Evolutionary conservation across 2,329 filamentous ascomycete species (phyloP), one percentile per base, ranked within the genome.

Genomic region (Ophiostoma perfectum): DNA sequence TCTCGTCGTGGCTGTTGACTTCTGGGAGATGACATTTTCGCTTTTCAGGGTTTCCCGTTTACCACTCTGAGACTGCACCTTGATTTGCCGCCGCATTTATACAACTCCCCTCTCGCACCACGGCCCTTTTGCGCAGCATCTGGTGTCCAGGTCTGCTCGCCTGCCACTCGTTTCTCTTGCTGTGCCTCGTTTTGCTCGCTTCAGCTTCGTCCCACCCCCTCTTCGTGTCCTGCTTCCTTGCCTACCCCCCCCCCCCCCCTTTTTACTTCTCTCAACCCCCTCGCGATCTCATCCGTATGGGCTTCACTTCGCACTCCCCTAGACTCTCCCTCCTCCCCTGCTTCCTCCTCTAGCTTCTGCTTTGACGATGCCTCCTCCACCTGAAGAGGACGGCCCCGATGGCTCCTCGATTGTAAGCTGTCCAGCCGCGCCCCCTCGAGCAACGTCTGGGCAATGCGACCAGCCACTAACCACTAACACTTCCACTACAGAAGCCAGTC

Each of bases 371-470:
- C 80, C 81, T 71, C 80, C 81, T 71, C 77, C 80, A 11, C 65
- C 78, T 70, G 74, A 74, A 67, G 78, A 81, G 72, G 81, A 91
- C 73, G 89, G 86, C 78, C 87, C 87, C 69, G 91, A 93, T 82
- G 89, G 84, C 80, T 89, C 90, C 70, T 93, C 91, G 72, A 88
- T 93, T 74, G 89, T 91, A 78, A 78, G 87, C 36, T 4, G 9
- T 7, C 71, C 39, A 42, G 8, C 8, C 55, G 38, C 58, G 38
- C 58, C 38, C 9, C 27, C 27, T 60, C 27, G 55, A 18, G 27
- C 27, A 12, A 36, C 38, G 27, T 60, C 55, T 55, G 49, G 36
- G 36, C 58, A 16, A 62, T 41, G 58, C 58, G 36, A 42, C 60
- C 60, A 39, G 6, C 36, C n/a, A 27, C 16, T 9, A 52, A 52